A percentile compares a stretch with the other conserved stretches of the same genome.
These are phyloP conservation scores for Pyrenochaeta sp. DNA, from an alignment of 2,329 filamentous ascomycete species.

Conservation along the genomic window DNA sequence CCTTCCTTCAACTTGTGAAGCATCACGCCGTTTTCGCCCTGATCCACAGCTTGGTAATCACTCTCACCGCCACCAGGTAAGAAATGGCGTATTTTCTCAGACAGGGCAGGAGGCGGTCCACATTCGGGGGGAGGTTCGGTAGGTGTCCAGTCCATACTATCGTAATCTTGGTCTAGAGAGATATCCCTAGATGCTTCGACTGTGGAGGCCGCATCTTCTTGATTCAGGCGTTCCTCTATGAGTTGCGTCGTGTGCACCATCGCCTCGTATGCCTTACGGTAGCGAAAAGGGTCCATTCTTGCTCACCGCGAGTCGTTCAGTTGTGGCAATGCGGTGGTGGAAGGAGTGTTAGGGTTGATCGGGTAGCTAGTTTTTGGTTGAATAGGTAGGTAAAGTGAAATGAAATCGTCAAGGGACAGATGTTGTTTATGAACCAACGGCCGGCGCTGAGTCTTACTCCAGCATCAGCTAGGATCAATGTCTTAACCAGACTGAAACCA, in stretches of 20 bases:
- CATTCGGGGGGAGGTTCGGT: constrained; percentile 40
- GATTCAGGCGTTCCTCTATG: constrained; percentile 39
- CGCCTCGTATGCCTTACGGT: constrained; percentile 47
- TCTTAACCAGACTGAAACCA: constrained; percentile 7
- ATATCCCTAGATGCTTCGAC: constrained; percentile 13
- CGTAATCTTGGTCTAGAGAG: constrained; percentile 40
- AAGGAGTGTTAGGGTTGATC: no score
- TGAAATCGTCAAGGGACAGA: no score
- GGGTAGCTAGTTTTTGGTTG: no score
- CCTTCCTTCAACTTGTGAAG: constrained; percentile 46
- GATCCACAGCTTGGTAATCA: constrained; percentile 28
- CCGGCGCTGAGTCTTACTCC: constrained; percentile 5
- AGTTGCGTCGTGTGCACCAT: constrained; percentile 46
- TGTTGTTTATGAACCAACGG: no score
- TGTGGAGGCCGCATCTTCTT: constrained; percentile 22
- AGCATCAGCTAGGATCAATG: constrained; percentile 3
- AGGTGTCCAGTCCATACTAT: constrained; percentile 50
- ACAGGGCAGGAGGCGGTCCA: constrained; percentile 37
- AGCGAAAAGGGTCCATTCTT: constrained; percentile 47
- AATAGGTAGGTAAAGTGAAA: no score
- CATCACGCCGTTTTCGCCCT: constrained; percentile 36
- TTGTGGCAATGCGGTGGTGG: constrained; percentile 6
- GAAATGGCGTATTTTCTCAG: constrained; percentile 41
- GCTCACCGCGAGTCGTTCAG: constrained; percentile 20
- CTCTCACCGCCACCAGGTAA: constrained; percentile 36